These are phyloP conservation scores for Brettanomyces custersianus DNA, from an alignment of 805 yeast species.

Conservation along the genomic window DNA sequence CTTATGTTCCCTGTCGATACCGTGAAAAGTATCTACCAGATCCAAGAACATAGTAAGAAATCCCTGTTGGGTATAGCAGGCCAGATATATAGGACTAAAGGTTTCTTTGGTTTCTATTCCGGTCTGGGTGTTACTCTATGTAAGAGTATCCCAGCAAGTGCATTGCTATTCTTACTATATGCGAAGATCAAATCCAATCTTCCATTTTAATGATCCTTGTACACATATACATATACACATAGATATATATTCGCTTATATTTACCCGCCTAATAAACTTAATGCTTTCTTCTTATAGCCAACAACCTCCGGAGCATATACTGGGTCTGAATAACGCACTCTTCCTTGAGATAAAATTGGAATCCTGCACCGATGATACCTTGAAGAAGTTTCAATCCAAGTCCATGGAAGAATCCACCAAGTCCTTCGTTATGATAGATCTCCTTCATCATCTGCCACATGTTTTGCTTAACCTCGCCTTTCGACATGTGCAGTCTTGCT, in stretches of 20 bases:
- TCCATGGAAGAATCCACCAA: constrained; percentile 74
- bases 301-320: constrained; percentile 32
- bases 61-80: constrained; percentile 30
- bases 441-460: constrained; percentile 45
- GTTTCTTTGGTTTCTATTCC: constrained; percentile 65
- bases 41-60: constrained; percentile 19
- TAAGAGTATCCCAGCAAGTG: constrained; percentile 86
- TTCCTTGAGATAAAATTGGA: constrained; percentile 84
- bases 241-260: neutral
- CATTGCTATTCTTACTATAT: constrained; percentile 73
- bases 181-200: constrained; percentile 41
- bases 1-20: constrained; percentile 87
- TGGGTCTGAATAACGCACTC: constrained; percentile 60
- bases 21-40: constrained; percentile 79
- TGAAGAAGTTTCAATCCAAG: constrained; percentile 72
- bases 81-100: constrained; percentile 40
- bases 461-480: constrained; percentile 16
- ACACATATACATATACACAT: neutral
- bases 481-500: constrained; percentile 73
- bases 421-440: constrained; percentile 62
- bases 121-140: constrained; percentile 77
- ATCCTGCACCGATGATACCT: constrained; percentile 81
- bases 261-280: neutral
- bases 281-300: constrained; percentile 1
- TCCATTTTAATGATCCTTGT: neutral